Evolutionary conservation across 2,329 filamentous ascomycete genomes (phyloP).

Genomic region (Aspergillus tubingensis): DNA sequence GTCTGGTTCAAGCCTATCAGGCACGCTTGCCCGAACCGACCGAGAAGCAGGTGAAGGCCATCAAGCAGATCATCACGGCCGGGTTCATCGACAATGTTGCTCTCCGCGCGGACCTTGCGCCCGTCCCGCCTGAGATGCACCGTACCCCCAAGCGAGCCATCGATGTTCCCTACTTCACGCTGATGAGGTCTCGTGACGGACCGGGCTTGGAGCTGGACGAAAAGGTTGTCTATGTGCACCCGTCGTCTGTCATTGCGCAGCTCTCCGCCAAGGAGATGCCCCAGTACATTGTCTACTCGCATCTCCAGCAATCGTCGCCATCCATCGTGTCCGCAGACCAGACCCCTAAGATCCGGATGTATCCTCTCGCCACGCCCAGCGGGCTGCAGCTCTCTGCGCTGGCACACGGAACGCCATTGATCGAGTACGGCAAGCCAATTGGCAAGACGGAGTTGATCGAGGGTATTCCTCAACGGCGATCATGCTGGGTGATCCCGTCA

Average conservation of each 20-base stretch:
- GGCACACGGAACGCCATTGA: conserved; percentile 79
- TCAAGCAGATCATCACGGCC: conserved; percentile 89
- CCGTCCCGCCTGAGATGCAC: conserved; percentile 65
- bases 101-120: conserved; percentile 83
- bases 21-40: conserved; percentile 60
- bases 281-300: conserved; percentile 82
- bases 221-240: conserved; percentile 81
- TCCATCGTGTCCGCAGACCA: conserved; percentile 56
- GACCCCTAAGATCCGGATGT: conserved; percentile 77
- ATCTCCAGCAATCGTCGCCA: conserved; percentile 70
- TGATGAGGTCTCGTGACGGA: conserved; percentile 66
- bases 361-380: conserved; percentile 77
- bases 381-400: conserved; percentile 74
- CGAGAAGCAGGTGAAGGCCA: conserved; percentile 69
- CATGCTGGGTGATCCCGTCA: conserved; percentile 82
- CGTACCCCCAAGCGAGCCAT: conserved; percentile 81
- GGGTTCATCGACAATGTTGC: conserved; percentile 95
- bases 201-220: conserved; percentile 53
- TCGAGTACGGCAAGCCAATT: conserved; percentile 86
- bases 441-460: conserved; percentile 68
- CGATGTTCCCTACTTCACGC: conserved; percentile 86
- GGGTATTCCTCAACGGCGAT: conserved; percentile 57
- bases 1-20: conserved; percentile 42
- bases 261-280: conserved; percentile 72
- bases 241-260: conserved; percentile 76